Evolutionary conservation across 345 rosid species (phyloP), one percentile per base, ranked within the genome.

Genomic region (Rhizophora apiculata): DNA sequence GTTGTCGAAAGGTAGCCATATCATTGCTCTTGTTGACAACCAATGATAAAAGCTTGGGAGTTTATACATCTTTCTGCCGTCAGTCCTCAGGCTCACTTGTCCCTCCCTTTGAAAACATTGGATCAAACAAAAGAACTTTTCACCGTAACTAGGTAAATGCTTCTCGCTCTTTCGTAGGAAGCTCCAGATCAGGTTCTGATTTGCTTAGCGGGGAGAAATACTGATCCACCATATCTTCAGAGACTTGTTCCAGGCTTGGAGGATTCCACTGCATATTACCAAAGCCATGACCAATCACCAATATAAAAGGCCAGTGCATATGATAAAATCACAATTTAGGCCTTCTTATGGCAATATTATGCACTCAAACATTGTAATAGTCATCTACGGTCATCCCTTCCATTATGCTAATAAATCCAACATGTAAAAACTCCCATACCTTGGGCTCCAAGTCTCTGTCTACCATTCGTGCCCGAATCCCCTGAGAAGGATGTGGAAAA

Each of bases 101-200:
- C 49, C 49, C 49, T 43, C 18, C 56, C 29, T 37, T 29, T 24
- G 11, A 30, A 29, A 60, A 11, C 31, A 59, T 15, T 8, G 5
- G 1, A 37, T 34, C 15, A 6, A 65, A 16, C 10, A 29, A 6
- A 22, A 31, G 37, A 53, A 30, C 1, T 29, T 64, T 43, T 31
- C 13, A 29, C 5, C 2, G 21, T 6, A 13, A 53, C 48, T 62
- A 63, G 3, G 64, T 59, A 69, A 87, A 89, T 49, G 88, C 89
- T 84, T 89, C 99, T 74, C 99, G 83, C 65, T 78, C 77, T 77
- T 87, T 79, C n/a, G 87, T 88, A 24, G 98, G 98, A 63, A 96
- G 90, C 63, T 82, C 86, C 18, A 92, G 87, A 72, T 85, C 92
- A 21, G 96, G 87, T 69, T 90, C 96, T 6, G 75, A 48, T 67